These are phyloP conservation scores for Digitaria exilis DNA, from an alignment of 202 grass and related monocot species.

Conservation along the genomic window DNA sequence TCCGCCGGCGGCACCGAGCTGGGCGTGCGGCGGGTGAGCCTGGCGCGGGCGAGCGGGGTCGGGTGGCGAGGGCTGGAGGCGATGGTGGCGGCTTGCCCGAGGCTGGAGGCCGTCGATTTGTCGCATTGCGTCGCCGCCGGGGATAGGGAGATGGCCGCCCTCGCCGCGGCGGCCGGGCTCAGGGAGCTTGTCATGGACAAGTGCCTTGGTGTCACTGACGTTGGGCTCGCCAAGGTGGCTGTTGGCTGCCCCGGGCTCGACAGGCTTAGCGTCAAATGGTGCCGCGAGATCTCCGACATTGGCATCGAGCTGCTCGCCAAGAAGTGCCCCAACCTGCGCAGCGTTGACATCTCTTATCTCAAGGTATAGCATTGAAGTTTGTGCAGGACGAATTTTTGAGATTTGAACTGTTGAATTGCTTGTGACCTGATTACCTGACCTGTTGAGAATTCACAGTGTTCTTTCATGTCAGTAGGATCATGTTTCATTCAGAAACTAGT, in stretches of 20 bases:
- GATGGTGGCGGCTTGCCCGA: constrained; percentile 59
- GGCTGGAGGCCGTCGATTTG: constrained; percentile 71
- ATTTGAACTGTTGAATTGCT: background rate
- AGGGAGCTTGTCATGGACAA: constrained; percentile 73
- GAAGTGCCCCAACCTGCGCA: constrained; percentile 69
- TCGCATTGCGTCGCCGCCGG: constrained; percentile 79
- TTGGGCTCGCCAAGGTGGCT: constrained; percentile 86
- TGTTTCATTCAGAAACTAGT: background rate
- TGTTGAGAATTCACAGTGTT: background rate
- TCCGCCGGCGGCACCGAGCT: background rate
- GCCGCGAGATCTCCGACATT: constrained; percentile 89
- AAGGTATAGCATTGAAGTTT: constrained; percentile 57
- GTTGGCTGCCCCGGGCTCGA: constrained; percentile 63
- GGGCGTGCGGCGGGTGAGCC: constrained; percentile 41
- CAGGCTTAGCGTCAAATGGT: constrained; percentile 86
- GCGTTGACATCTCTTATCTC: constrained; percentile 81
- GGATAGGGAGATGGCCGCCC: constrained; percentile 72
- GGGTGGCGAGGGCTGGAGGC: constrained; percentile 78
- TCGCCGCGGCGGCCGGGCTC: constrained; percentile 55
- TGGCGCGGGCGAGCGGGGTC: constrained; percentile 67
- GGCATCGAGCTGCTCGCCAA: constrained; percentile 84
- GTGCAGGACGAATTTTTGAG: too few species aligned
- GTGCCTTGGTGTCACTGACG: constrained; percentile 75
- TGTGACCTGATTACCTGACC: background rate
- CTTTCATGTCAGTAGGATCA: background rate